These are phyloP conservation scores for Penicillium occitanis DNA, from an alignment of 2,329 filamentous ascomycete species.

Conservation along the genomic window DNA sequence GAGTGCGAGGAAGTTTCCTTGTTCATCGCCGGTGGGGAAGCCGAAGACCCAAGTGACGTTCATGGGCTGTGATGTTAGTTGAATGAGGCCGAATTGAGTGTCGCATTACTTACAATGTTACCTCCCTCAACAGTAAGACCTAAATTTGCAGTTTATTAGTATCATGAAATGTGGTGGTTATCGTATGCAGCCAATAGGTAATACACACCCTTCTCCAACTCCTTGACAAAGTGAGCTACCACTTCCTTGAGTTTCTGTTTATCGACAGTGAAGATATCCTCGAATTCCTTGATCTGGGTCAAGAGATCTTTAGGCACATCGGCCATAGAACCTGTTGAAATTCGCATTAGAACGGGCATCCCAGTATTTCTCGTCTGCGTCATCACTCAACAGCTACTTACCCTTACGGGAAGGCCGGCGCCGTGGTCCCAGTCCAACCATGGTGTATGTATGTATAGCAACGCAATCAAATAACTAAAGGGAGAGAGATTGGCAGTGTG, in stretches of 20 bases:
- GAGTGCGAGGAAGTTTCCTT: conserved; percentile 81
- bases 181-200: background rate
- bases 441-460: conserved; percentile 40
- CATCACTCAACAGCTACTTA: conserved; percentile 47
- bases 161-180: background rate
- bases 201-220: conserved; percentile 76
- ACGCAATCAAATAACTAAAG: background rate
- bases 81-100: background rate
- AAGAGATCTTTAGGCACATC: conserved; percentile 85
- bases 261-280: conserved; percentile 79
- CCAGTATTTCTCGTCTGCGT: conserved; percentile 17
- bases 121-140: conserved; percentile 84
- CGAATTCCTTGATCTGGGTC: conserved; percentile 76
- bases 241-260: conserved; percentile 82
- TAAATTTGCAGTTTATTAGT: conserved; percentile 35
- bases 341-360: conserved; percentile 1
- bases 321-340: conserved; percentile 72
- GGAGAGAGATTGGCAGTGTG: background rate
- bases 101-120: conserved; percentile 70
- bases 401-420: conserved; percentile 70
- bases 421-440: conserved; percentile 66
- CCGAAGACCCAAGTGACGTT: conserved; percentile 96
- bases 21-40: conserved; percentile 82
- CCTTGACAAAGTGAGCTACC: conserved; percentile 81
- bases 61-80: conserved; percentile 69